phyloP scores from a whole-genome alignment of 169 alveolate species.

The Prorocentrum cordatum region DNA sequence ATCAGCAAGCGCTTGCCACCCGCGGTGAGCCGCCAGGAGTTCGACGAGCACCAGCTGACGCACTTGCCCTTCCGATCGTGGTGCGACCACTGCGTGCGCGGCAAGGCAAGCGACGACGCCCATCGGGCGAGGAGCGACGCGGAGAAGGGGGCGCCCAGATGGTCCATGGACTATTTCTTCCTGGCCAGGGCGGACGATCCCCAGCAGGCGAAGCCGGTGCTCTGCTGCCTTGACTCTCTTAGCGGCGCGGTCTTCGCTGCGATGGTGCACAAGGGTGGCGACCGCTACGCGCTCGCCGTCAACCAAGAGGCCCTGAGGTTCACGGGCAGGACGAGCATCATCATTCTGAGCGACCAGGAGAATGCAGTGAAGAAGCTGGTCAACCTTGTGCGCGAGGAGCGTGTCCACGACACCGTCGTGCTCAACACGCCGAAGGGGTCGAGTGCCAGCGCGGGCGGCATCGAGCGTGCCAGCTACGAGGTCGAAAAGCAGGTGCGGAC shows the following conservation, averaged over 20 bases:
- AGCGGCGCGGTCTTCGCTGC: neutral
- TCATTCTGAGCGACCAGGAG: neutral
- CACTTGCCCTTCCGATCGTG: neutral
- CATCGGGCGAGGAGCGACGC: neutral
- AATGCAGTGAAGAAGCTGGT: neutral
- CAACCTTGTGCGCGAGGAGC: neutral
- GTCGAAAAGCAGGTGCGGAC: neutral
- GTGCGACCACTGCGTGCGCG: neutral
- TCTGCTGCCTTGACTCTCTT: neutral
- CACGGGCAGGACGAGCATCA: neutral
- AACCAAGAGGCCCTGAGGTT: neutral
- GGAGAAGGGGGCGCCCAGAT: neutral
- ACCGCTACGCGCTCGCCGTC: neutral
- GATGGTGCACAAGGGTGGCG: neutral
- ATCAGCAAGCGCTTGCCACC: neutral
- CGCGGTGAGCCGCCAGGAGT: neutral
- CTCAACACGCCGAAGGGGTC: neutral
- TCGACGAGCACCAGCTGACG: neutral
- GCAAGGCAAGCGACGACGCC: neutral
- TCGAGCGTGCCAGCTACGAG: constrained; percentile 1
- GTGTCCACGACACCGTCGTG: neutral
- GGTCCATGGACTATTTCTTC: neutral
- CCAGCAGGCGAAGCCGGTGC: neutral
- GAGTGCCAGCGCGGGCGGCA: neutral
- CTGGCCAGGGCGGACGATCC: neutral